Evolutionary conservation across 2,329 filamentous ascomycete genomes (phyloP).

Genomic region (Diaporthe ilicicola): DNA sequence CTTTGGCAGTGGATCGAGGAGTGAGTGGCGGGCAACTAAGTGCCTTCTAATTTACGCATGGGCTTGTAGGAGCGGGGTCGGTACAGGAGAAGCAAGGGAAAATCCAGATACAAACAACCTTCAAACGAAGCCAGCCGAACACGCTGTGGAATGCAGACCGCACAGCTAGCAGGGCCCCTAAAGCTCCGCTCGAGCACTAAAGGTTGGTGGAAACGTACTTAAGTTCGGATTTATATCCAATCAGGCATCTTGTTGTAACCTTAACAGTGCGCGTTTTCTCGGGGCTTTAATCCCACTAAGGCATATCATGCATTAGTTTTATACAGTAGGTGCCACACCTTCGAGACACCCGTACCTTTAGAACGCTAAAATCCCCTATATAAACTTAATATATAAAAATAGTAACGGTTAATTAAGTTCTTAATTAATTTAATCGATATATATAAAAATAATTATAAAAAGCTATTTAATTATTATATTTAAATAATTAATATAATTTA

Average conservation of each 20-base stretch:
- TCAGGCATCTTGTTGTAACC: background rate
- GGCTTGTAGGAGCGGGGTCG: background rate
- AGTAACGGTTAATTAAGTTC: no score
- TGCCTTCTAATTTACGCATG: background rate
- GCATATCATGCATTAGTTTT: background rate
- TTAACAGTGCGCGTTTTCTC: background rate
- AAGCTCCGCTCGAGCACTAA: background rate
- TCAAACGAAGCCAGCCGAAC: background rate
- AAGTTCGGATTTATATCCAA: background rate
- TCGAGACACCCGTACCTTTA: no score
- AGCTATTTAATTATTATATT: no score
- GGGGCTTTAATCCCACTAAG: background rate
- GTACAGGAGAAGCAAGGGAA: background rate
- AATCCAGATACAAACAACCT: background rate
- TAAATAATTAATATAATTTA: no score
- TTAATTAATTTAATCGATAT: no score
- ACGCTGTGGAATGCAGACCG: background rate
- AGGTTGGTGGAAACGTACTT: background rate
- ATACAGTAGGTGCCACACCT: no score
- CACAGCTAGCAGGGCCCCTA: background rate
- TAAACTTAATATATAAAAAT: no score
- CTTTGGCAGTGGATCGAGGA: background rate
- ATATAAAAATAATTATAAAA: no score
- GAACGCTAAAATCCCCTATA: no score
- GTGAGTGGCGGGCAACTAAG: background rate